Conservation (phyloP, 2,329 filamentous ascomycete genomes). For the Immersiporthe knoxdaviesiana region DNA sequence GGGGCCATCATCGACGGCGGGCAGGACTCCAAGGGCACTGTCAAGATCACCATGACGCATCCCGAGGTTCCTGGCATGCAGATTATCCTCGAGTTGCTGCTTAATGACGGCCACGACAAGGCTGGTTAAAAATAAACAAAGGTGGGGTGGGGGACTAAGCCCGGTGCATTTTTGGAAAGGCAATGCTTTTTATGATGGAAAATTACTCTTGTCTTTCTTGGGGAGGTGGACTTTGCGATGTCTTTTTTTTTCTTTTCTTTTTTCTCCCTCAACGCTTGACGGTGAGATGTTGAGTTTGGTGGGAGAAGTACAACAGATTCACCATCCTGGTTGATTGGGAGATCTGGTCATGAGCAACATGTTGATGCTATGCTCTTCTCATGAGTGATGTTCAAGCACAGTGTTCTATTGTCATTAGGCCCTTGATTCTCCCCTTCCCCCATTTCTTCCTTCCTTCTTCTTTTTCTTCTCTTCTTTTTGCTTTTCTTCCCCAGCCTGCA, state of each 20-base stretch:
- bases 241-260: background rate
- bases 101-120: conserved; percentile 81
- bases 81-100: conserved; percentile 86
- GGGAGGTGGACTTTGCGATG: background rate
- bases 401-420: background rate
- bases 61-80: conserved; percentile 83
- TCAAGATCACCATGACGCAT: conserved; percentile 96
- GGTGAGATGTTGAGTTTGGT: background rate
- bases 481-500: background rate
- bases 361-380: background rate
- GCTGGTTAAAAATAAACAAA: no score
- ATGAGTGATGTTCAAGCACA: background rate
- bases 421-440: background rate
- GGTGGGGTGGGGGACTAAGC: no score
- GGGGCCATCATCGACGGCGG: conserved; percentile 30
- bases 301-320: background rate
- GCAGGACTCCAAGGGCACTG: conserved; percentile 67
- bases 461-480: background rate
- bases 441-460: background rate
- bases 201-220: background rate
- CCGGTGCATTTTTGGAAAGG: background rate
- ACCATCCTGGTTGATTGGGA: conserved; percentile 3
- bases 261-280: background rate
- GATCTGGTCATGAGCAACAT: background rate
- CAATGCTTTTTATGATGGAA: background rate